Base-by-base conservation (phyloP, 2,329 filamentous ascomycete species). In the Anthostomella pinea region DNA sequence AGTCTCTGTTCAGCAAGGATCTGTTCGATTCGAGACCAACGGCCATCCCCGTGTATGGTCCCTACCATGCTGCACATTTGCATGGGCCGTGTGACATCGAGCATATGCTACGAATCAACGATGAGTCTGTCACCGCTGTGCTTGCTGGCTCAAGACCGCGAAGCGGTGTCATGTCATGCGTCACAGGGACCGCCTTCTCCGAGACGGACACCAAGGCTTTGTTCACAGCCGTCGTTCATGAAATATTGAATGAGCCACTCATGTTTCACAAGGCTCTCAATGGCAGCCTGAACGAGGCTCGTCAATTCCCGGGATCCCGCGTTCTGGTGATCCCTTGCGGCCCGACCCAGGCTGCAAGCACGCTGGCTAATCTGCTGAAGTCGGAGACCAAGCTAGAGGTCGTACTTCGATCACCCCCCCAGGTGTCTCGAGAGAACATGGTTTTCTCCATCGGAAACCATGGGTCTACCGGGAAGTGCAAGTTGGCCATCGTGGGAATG, bases 401-500 rank as follows among this genome's bases (percentile, higher is more conserved):
- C 4, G 56, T 60, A 11, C 59, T 73, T 18, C 65, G 65, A 28
- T 52, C 53, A 17, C 49, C 63, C 6, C 62, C 65, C 1, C 53
- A 60, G 15, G 56, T 64, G 23, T 49, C 62, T 11, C 55, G 58
- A 15, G 58, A 62, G 50, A 59, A 55, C 46, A 59, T 53, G 19
- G 43, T 49, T 10, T 51, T 62, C 8, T 54, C 48, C 11, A 64
- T 72, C 17, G 69, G 69, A 13, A 72, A 73, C 47, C 70, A 73
- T 44, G 71, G 71, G 8, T 59, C 64, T 10, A 56, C 45, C 7
- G 66, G 66, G 10, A 64, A 77, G 52, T 77, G 79, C 57, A 90
- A 89, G 62, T 77, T 95, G 45, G 88, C 88, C 39, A 89, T 95
- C 45, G 84, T 95, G 21, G 88, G 88, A 34, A 86, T 88, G 77